phyloP scores from a whole-genome alignment of 1,139 yeast genomes.

The Sugiyamaella neomexicana region DNA sequence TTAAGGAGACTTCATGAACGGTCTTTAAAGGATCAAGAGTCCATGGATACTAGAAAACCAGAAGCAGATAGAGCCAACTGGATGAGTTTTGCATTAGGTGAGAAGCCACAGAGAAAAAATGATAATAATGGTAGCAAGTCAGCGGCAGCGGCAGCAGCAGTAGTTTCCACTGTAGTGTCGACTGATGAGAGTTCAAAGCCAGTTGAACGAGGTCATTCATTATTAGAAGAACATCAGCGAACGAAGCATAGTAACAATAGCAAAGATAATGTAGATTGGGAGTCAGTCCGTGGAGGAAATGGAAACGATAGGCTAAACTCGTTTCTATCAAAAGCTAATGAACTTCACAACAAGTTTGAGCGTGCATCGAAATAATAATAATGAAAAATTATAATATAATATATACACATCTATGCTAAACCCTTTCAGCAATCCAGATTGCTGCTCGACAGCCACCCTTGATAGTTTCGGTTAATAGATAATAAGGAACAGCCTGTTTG shows the following conservation, averaged over 20 bases:
- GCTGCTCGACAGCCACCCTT: slow-evolving; percentile 81
- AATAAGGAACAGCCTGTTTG: slow-evolving; percentile 88
- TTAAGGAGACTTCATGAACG: slow-evolving; percentile 19
- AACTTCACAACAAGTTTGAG: slow-evolving; percentile 17
- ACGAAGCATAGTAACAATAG: slow-evolving; percentile 1
- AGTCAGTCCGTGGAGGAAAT: slow-evolving; percentile 18
- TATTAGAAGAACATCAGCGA: slow-evolving; percentile 21
- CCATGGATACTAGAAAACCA: neutral
- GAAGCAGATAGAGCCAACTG: slow-evolving; percentile 19
- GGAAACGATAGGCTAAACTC: slow-evolving; percentile 16
- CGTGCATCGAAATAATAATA: neutral
- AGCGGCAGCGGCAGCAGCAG: no score
- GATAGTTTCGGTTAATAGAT: slow-evolving; percentile 81
- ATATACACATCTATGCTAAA: neutral
- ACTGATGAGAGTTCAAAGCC: neutral
- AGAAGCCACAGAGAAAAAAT: slow-evolving; percentile 5
- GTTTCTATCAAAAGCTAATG: slow-evolving; percentile 19
- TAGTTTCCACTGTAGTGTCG: neutral
- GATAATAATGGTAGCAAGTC: neutral
- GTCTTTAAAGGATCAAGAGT: neutral
- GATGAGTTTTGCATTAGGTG: slow-evolving; percentile 26
- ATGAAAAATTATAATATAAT: neutral
- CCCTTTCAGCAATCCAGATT: slow-evolving; percentile 88
- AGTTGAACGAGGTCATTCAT: slow-evolving; percentile 14
- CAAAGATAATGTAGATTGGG: slow-evolving; percentile 13